These are phyloP conservation scores for Venturia oleaginea DNA, from an alignment of 2,329 filamentous ascomycete genomes.

Conservation along the genomic window DNA sequence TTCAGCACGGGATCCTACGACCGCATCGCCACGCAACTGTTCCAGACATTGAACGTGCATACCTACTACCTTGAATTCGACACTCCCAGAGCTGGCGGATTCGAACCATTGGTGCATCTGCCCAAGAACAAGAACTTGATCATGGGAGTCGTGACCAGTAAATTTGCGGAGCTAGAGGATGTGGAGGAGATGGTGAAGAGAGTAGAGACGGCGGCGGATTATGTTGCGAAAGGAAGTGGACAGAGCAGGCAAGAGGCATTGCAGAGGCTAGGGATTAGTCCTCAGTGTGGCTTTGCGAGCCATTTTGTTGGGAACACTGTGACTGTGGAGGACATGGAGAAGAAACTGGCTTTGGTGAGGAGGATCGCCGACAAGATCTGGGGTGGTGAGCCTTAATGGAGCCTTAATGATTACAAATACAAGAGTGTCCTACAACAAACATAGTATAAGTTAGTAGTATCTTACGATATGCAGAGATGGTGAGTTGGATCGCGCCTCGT, in stretches of 20 bases:
- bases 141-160: constrained; percentile 37
- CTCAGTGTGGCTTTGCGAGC: constrained; percentile 55
- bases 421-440: no score
- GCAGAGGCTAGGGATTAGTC: constrained; percentile 57
- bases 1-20: constrained; percentile 41
- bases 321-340: constrained; percentile 11
- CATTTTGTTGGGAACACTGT: constrained; percentile 12
- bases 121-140: constrained; percentile 40
- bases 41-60: constrained; percentile 31
- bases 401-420: no score
- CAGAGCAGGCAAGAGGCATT: constrained; percentile 58
- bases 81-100: constrained; percentile 39
- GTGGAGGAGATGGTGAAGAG: constrained; percentile 38
- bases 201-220: constrained; percentile 48
- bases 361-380: constrained; percentile 14
- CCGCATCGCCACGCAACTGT: constrained; percentile 35
- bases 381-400: constrained; percentile 7
- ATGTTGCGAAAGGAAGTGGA: constrained; percentile 58
- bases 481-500: background rate
- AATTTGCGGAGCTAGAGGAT: constrained; percentile 37
- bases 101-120: constrained; percentile 36
- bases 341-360: constrained; percentile 12
- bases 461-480: no score
- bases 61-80: constrained; percentile 38
- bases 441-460: no score